Conservation (phyloP, 2,329 filamentous ascomycete genomes). For the Ophiostoma ips region DNA sequence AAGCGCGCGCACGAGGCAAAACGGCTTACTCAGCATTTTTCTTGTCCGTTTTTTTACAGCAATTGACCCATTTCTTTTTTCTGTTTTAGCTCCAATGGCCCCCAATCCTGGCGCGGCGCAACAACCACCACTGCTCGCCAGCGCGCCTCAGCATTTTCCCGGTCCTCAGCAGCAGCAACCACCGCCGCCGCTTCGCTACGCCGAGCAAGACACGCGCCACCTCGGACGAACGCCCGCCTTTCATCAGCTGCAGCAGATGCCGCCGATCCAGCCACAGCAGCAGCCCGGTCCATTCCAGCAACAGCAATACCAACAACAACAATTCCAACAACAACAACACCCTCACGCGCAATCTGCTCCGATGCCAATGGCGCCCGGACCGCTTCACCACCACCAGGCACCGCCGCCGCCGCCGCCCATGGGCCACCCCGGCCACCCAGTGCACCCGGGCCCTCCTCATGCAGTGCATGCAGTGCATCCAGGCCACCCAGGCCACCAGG, state of each 20-base stretch:
- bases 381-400: conserved; percentile 5
- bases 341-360: conserved; percentile 2
- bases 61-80: not conserved
- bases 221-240: not conserved
- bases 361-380: conserved; percentile 7
- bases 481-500: not conserved
- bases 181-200: conserved; percentile 1
- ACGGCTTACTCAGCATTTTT: not conserved
- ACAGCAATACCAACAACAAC: conserved; percentile 4
- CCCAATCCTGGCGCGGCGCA: not conserved
- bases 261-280: not conserved
- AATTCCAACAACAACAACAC: conserved; percentile 4
- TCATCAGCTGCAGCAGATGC: not conserved
- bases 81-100: not conserved
- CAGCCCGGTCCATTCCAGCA: not conserved
- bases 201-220: not conserved
- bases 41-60: not conserved
- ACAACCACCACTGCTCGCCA: not conserved
- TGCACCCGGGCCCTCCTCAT: not conserved
- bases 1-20: no score
- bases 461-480: not conserved
- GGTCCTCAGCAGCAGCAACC: not conserved
- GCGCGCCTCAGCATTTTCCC: not conserved
- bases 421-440: not conserved
- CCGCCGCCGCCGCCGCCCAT: conserved; percentile 2